Percentiles rank a stretch among this genome's conserved stretches.
phyloP scores from a whole-genome alignment of 148 eudicot genomes.

The Rheum nobile region DNA sequence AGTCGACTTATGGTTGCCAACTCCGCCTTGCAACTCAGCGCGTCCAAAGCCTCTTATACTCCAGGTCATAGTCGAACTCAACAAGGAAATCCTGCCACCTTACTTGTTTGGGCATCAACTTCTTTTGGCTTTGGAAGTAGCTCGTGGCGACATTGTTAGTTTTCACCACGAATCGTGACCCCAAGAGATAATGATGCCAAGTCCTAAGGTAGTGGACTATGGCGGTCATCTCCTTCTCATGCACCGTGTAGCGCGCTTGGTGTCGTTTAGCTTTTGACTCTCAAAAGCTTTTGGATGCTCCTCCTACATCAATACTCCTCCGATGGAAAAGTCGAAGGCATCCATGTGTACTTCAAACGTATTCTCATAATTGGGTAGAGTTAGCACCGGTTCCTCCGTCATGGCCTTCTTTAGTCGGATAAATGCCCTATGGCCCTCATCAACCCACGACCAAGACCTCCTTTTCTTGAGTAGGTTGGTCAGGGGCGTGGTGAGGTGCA shows the following conservation, averaged over 20 bases:
- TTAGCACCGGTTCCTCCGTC: background rate
- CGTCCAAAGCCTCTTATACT: conserved; percentile 1
- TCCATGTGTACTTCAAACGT: background rate
- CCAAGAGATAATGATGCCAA: background rate
- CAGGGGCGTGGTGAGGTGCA: background rate
- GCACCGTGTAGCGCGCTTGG: background rate
- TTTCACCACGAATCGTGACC: background rate
- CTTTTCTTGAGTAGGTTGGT: background rate
- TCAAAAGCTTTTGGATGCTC: background rate
- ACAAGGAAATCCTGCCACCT: background rate
- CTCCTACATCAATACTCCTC: background rate
- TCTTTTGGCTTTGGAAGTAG: conserved; percentile 5
- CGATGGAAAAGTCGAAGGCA: background rate
- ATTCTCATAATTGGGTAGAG: background rate
- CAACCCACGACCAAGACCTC: background rate
- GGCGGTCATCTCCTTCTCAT: background rate
- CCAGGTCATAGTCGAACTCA: background rate
- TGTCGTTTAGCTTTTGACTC: background rate
- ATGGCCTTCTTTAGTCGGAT: background rate
- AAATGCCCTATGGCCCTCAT: background rate
- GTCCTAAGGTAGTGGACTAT: background rate
- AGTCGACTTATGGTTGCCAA: too few species aligned
- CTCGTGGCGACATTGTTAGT: background rate
- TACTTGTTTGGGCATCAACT: background rate
- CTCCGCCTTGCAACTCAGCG: background rate